Conservation (phyloP, 106 monocot species). For the Dendrobium huoshanense region DNA sequence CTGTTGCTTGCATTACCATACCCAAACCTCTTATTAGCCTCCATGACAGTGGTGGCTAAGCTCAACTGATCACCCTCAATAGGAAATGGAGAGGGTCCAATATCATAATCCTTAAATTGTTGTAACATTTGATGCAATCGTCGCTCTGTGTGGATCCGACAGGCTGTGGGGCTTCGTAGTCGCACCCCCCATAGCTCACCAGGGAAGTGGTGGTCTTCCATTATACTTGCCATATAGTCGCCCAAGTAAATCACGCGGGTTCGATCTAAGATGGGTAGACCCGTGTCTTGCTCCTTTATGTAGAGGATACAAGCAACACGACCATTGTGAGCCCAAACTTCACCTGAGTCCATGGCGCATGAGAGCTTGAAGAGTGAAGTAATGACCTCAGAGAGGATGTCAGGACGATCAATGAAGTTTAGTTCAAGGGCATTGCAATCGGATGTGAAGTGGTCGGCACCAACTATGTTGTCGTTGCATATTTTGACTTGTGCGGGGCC, state of each 20-base stretch:
- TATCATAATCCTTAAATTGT: slow-evolving; percentile 26
- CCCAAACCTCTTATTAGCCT: background rate
- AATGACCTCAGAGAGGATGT: no score
- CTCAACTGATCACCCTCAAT: slow-evolving; percentile 13
- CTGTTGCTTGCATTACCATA: no score
- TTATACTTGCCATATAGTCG: slow-evolving; percentile 26
- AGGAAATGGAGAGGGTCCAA: background rate
- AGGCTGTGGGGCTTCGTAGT: background rate
- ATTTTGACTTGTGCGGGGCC: no score
- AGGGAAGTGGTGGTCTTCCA: slow-evolving; percentile 18
- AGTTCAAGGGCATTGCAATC: no score
- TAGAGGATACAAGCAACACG: slow-evolving; percentile 11
- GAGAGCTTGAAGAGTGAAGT: no score
- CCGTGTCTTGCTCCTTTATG: slow-evolving; percentile 14
- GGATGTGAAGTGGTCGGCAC: no score
- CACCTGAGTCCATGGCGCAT: no score
- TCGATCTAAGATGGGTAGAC: background rate
- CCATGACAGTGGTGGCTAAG: background rate
- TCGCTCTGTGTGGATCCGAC: background rate
- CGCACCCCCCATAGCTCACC: slow-evolving; percentile 3
- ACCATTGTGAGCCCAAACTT: no score
- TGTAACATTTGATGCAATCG: slow-evolving; percentile 30
- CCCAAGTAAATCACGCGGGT: slow-evolving; percentile 19
- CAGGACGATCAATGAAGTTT: no score
- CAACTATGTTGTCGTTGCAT: no score